A percentile compares a stretch with the other conserved stretches of the same genome.
Evolutionary conservation across 169 alveolate species (phyloP).

Genomic region (Babesia caballi): DNA sequence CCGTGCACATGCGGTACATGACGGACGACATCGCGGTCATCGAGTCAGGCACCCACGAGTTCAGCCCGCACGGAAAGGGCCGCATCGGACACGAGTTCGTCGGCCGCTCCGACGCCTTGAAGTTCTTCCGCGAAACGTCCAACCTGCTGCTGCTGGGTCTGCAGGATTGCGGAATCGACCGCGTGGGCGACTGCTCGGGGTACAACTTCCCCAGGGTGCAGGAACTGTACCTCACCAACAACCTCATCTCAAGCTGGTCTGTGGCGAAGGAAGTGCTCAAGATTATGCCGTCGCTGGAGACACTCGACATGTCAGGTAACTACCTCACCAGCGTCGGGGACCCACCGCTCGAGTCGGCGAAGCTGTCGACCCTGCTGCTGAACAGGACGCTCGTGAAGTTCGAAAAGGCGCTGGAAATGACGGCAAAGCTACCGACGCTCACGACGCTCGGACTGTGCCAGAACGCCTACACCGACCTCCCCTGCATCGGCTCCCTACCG

Average conservation of each 20-base stretch:
- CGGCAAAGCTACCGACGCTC: neutral
- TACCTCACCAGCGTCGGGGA: neutral
- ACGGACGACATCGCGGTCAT: neutral
- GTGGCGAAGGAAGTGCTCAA: neutral
- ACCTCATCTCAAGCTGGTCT: constrained; percentile 23
- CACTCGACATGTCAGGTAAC: constrained; percentile 38
- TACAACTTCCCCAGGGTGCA: constrained; percentile 33
- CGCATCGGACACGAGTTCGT: constrained; percentile 49
- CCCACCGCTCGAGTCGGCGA: neutral
- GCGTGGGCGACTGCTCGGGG: constrained; percentile 17
- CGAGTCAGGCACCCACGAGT: neutral
- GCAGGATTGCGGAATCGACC: constrained; percentile 4
- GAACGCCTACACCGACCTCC: constrained; percentile 10
- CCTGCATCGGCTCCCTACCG: neutral
- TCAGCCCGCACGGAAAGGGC: constrained; percentile 3
- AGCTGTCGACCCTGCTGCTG: neutral
- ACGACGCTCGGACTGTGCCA: neutral
- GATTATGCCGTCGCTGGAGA: constrained; percentile 1
- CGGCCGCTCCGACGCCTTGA: constrained; percentile 34
- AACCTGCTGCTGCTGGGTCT: constrained; percentile 33
- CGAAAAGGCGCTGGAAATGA: neutral
- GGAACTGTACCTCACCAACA: constrained; percentile 18
- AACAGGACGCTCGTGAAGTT: constrained; percentile 2
- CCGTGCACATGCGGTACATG: constrained; percentile 13
- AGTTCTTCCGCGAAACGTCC: constrained; percentile 20